Percentiles rank a stretch among this genome's conserved stretches.
phyloP scores from a whole-genome alignment of 192 early-diverging fungal genomes.

The Entrophospora sp. region DNA sequence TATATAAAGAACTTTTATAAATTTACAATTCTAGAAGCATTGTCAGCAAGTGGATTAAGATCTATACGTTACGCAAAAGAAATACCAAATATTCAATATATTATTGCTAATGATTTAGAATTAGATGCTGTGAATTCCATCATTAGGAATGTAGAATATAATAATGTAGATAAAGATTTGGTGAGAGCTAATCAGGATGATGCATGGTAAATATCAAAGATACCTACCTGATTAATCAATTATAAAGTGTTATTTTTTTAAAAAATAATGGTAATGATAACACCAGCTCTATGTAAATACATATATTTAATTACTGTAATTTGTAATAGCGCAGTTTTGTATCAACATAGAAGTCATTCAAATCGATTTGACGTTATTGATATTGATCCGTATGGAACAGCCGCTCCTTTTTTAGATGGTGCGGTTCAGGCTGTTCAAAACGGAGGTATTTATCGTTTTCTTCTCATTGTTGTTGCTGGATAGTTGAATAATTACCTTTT shows the following conservation, averaged over 20 bases:
- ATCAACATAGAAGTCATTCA: constrained; percentile 45
- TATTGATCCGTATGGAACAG: constrained; percentile 95
- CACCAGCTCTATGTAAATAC: no score
- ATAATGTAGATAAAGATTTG: constrained; percentile 62
- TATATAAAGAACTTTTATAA: no score
- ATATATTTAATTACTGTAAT: no score
- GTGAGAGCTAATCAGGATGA: constrained; percentile 79
- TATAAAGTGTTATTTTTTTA: no score
- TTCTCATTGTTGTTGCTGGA: background rate
- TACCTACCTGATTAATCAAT: no score
- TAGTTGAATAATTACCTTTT: no score
- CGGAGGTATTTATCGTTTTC: constrained; percentile 45
- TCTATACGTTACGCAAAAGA: constrained; percentile 97
- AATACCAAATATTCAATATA: constrained; percentile 64
- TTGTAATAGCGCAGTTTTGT: constrained; percentile 51
- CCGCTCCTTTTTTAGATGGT: constrained; percentile 90
- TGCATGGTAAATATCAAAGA: constrained; percentile 53
- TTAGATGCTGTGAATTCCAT: constrained; percentile 86
- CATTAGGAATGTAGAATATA: constrained; percentile 73
- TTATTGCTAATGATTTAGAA: constrained; percentile 89
- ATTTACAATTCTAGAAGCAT: constrained; percentile 81
- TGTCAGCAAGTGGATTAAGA: constrained; percentile 89
- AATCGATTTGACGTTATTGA: constrained; percentile 80
- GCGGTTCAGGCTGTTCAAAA: constrained; percentile 85
- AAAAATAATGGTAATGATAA: no score